A percentile compares a stretch with the other conserved stretches of the same genome.
Conservation (phyloP, 305 asterid genomes). For the Plantago rigida region DNA sequence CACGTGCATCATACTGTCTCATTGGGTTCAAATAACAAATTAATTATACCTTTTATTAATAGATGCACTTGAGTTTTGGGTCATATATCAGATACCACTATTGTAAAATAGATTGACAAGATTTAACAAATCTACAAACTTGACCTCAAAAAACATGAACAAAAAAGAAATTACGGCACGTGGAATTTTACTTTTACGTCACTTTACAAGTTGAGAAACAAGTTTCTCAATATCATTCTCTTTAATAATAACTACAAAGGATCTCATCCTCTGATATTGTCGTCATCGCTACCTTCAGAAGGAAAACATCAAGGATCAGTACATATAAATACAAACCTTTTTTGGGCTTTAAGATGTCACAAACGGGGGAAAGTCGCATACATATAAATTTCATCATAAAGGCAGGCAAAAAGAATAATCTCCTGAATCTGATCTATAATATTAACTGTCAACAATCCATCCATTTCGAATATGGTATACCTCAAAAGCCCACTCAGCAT, state of each 20-base stretch:
- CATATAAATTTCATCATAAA: background rate
- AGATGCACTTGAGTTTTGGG: background rate
- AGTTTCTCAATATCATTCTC: slow-evolving; percentile 2
- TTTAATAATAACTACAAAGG: background rate
- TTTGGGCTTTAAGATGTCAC: background rate
- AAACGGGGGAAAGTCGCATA: background rate
- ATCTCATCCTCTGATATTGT: background rate
- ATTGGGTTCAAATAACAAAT: background rate
- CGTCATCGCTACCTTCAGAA: background rate
- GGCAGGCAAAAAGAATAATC: background rate
- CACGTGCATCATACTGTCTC: background rate
- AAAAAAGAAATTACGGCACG: background rate
- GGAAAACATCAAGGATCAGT: background rate
- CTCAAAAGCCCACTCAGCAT: no score
- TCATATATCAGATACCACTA: no score
- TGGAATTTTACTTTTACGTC: background rate
- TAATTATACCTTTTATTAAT: background rate
- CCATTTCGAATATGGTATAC: no score
- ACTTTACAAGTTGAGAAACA: background rate
- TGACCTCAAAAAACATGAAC: background rate
- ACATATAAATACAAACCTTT: background rate
- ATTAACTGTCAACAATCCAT: no score
- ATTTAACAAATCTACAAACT: background rate
- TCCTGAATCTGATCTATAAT: background rate
- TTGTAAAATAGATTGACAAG: no score